A percentile compares a stretch with the other conserved stretches of the same genome.
Conservation (phyloP, 2,329 filamentous ascomycete genomes). For the Alternaria alternata region DNA sequence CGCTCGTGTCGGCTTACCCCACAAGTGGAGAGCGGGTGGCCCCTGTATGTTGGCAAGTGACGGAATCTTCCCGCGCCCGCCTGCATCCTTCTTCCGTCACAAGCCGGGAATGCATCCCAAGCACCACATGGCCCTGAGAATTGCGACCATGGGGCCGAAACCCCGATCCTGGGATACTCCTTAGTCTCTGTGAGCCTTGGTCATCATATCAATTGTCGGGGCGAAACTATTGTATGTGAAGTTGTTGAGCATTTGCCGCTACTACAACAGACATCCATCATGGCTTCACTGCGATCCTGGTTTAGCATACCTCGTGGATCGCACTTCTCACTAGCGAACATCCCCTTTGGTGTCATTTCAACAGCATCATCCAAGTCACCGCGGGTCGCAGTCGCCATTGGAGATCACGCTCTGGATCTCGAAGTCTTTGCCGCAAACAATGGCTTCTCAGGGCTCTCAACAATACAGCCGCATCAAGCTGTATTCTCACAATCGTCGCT, state of each 20-base stretch:
- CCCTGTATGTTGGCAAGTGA: slow-evolving; percentile 23
- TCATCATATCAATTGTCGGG: not conserved
- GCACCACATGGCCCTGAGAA: slow-evolving; percentile 4
- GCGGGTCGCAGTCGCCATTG: slow-evolving; percentile 75
- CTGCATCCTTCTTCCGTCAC: slow-evolving; percentile 33
- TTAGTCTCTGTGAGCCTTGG: not conserved
- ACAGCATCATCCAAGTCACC: slow-evolving; percentile 64
- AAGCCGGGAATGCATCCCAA: slow-evolving; percentile 28
- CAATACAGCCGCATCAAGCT: slow-evolving; percentile 64
- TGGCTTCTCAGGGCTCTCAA: slow-evolving; percentile 67
- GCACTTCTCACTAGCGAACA: slow-evolving; percentile 79
- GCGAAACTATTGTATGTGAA: not conserved
- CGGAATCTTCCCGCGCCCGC: slow-evolving; percentile 40
- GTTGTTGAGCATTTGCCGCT: not conserved
- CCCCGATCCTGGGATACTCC: slow-evolving; percentile 15
- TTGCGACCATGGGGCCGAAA: slow-evolving; percentile 18
- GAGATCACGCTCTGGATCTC: slow-evolving; percentile 75
- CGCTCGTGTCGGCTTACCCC: slow-evolving; percentile 29
- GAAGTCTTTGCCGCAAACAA: slow-evolving; percentile 65
- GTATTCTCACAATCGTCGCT: slow-evolving; percentile 72
- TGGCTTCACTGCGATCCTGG: slow-evolving; percentile 60
- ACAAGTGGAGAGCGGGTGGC: slow-evolving; percentile 17
- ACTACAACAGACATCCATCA: slow-evolving; percentile 16
- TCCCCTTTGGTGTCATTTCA: slow-evolving; percentile 84
- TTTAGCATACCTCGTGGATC: slow-evolving; percentile 66